Base-by-base conservation (phyloP, 176 grass and related monocot genomes). In the Musa itinerans region DNA sequence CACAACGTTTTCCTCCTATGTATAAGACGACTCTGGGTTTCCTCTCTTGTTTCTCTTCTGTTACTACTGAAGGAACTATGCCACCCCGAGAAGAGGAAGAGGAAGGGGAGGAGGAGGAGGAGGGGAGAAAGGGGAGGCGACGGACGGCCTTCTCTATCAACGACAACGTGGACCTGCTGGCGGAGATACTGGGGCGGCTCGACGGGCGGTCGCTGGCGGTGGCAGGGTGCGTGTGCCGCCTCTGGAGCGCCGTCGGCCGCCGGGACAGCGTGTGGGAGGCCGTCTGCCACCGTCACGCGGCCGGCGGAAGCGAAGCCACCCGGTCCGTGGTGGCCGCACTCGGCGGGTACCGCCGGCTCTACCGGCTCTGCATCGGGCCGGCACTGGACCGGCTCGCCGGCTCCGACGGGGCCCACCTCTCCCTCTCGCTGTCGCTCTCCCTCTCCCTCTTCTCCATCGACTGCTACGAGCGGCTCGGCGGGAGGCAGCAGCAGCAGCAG, bases 391-490 rank as follows among this genome's bases (percentile, higher is more conserved):
- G 66, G 66, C 77, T 79, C 11, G 29, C 80, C 0, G 72, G 53
- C 53, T 20, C 23, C 22, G 53, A 0, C 2, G 74, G 87, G 71
- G 83, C 81, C 4, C 82, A 76, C 50, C 75, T 91, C 15, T 93
- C 90, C 20, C 89, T 99, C 25, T 71, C 76, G 1, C 76, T 78
- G 10, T 92, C 93, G 27, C 87, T 96, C 52, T 93, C 95, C 0
- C 90, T 99, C 7, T 99, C 95, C 10, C 95, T 99, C 81, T 94
- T 99, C 90, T 99, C 95, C 82, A 99, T 99, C 83, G 95, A 99
- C 87, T 94, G 95, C 87, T 99, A 99, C 83, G 95, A 94, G 78
- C 88, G 95, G 54, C 90, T 99, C 13, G 88, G 82, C 54, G 85
- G 55, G 66, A n/a, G 78, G 78, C 8, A 82, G 78, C 66, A 65